Percentiles rank a stretch among this genome's conserved stretches.
Evolutionary conservation across 2,329 filamentous ascomycete genomes (phyloP).

Genomic region (Botryotinia globosa): DNA sequence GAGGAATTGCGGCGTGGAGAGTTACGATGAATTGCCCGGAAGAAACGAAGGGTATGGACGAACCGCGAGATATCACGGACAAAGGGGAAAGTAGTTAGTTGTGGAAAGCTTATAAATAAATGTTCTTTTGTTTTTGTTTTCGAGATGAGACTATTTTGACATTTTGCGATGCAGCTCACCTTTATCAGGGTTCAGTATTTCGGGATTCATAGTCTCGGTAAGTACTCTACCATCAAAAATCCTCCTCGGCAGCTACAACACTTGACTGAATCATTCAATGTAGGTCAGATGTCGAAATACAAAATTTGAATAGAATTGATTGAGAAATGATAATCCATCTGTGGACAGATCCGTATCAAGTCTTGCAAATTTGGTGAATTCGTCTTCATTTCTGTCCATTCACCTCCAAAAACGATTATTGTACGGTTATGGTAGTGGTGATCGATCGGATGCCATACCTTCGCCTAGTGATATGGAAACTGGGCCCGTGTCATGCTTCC

Average conservation of each 20-base stretch:
- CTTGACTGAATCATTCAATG: not conserved
- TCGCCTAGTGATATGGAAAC: not conserved
- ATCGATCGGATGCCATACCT: not conserved
- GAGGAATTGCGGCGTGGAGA: constrained; percentile 61
- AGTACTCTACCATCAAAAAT: not conserved
- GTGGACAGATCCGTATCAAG: not conserved
- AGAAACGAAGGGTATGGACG: not conserved
- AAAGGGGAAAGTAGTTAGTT: not conserved
- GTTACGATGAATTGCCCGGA: constrained; percentile 45
- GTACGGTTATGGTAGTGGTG: not conserved
- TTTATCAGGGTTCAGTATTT: not conserved
- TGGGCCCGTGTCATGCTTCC: too few species aligned
- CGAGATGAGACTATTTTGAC: not conserved
- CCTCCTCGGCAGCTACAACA: not conserved
- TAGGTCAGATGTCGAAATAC: not conserved
- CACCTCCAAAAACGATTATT: not conserved
- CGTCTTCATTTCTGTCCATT: not conserved
- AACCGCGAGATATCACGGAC: not conserved
- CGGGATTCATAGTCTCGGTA: not conserved
- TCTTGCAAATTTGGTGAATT: not conserved
- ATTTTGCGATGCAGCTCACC: not conserved
- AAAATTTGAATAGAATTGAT: not conserved
- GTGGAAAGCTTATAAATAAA: constrained; percentile 8
- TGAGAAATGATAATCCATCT: not conserved
- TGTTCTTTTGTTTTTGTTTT: constrained; percentile 8